phyloP scores from a whole-genome alignment of 192 early-diverging fungal species.

The Coemansia erecta region DNA sequence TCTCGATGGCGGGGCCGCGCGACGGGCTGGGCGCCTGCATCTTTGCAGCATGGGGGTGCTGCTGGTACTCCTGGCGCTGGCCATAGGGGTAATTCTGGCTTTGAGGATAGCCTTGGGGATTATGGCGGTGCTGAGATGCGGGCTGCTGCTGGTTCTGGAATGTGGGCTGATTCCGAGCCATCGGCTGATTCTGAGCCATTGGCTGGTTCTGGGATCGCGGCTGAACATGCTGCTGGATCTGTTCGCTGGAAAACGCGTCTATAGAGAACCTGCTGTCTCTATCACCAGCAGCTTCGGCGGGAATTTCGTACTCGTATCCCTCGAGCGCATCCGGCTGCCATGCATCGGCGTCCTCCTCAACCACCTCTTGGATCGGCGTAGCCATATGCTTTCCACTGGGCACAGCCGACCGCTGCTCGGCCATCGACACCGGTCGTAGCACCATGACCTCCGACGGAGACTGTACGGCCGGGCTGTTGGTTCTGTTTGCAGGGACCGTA shows the following conservation, averaged over 20 bases:
- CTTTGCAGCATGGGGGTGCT: not conserved
- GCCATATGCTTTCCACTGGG: conserved; percentile 2
- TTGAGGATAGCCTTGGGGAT: not conserved
- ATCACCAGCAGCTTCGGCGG: not conserved
- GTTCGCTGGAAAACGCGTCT: not conserved
- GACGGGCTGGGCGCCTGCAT: conserved; percentile 9
- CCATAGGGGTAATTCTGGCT: not conserved
- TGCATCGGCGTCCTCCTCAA: conserved; percentile 9
- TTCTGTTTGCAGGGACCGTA: not conserved
- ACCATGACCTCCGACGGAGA: conserved; percentile 32
- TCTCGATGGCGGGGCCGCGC: conserved; percentile 4
- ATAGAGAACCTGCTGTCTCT: not conserved
- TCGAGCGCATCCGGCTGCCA: conserved; percentile 21
- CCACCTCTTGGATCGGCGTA: conserved; percentile 6
- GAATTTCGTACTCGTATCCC: conserved; percentile 35
- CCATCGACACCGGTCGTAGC: conserved; percentile 38
- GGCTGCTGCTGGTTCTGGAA: not conserved
- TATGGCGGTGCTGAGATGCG: conserved; percentile 5
- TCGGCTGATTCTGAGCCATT: no score
- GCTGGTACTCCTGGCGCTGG: conserved; percentile 5
- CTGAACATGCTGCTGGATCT: not conserved
- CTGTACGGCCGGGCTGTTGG: conserved; percentile 19
- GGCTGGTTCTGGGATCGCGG: conserved; percentile 2
- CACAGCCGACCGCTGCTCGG: not conserved
- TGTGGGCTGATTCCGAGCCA: no score